These are phyloP conservation scores for Chytriomyces sp. DNA, from an alignment of 192 early-diverging fungal species.

Conservation along the genomic window DNA sequence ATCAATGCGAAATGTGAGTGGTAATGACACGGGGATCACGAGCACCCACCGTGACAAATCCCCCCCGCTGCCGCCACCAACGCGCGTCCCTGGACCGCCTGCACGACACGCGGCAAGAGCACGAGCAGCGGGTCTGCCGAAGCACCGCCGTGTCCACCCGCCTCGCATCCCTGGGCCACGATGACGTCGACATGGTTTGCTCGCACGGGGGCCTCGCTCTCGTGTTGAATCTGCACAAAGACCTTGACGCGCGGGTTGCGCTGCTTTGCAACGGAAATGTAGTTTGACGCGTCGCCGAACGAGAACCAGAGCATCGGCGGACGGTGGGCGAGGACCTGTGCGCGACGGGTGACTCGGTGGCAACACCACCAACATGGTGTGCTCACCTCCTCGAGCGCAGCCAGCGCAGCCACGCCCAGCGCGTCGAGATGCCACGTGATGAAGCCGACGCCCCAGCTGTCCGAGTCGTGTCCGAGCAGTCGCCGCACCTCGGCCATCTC, in stretches of 20 bases:
- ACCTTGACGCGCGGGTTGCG: conserved; percentile 8
- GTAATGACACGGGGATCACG: neutral
- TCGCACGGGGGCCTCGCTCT: neutral
- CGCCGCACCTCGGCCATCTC: conserved; percentile 42
- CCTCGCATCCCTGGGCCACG: conserved; percentile 51
- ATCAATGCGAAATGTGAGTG: too few species aligned
- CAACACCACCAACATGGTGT: too few species aligned
- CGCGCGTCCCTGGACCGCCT: neutral
- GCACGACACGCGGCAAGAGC: neutral
- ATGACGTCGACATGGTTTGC: conserved; percentile 48
- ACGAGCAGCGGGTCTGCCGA: conserved; percentile 27
- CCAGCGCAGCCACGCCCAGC: neutral
- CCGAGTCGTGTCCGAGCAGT: conserved; percentile 37
- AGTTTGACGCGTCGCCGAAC: neutral
- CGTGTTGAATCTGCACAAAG: neutral
- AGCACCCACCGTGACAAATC: neutral
- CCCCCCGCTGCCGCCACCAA: neutral
- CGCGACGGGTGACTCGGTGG: too few species aligned
- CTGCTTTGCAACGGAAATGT: conserved; percentile 12
- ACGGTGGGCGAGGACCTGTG: neutral
- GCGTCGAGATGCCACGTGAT: neutral
- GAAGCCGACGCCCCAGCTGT: conserved; percentile 18
- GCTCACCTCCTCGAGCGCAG: neutral
- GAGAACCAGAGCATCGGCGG: conserved; percentile 1
- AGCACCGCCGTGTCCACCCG: conserved; percentile 47